Evolutionary conservation across 192 early-diverging fungal genomes (phyloP), one percentile per base, ranked within the genome.

Genomic region (Coemansia sp.): DNA sequence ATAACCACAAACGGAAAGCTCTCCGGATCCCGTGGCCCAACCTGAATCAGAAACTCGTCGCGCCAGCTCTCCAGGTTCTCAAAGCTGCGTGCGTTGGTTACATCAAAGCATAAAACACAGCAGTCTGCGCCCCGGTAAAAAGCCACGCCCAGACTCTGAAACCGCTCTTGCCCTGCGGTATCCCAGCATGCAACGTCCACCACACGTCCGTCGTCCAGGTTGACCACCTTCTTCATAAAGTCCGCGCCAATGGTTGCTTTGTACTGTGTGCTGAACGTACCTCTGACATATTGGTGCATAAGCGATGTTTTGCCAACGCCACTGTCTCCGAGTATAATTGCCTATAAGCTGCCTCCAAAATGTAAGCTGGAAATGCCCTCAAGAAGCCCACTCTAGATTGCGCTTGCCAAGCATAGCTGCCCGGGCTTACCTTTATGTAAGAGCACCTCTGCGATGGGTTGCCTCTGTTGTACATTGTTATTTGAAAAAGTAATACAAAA

Each of bases 271-370:
- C 82, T 90, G 80, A 99, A 99, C 68, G 90, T 93, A 48, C 91
- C 90, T 74, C 94, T 93, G 18, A 99, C 93, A 83, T 93, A 99
- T 77, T 97, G 97, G 83, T 99, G 97, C 95, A 99, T 99, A 66
- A 99, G 81, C 28, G 94, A 97, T 23, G 97, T 97, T 68, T 96
- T 98, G 45, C 94, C 93, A 32, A 97, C 94, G 64, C 90, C 92
- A 60, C 87, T 76, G 62, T 76, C 72, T 53, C 72, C 72, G 23
- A 76, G 66, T 18, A 76, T 76, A 26, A 76, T 76, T 32, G 72
- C 72, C 72, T 76, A 76, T 36, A 52, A 5, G 12, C 14, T 36
- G 2, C 18, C 17, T 6, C 6, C 20, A 45, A 23, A 11, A 45
- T 14, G 39, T 11, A 6, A 40, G 39, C 39, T 11, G n/a, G n/a